Percentiles rank a stretch among this genome's conserved stretches.
Evolutionary conservation across 139 green algal genomes (phyloP).

Genomic region (Nannochloris sp.): DNA sequence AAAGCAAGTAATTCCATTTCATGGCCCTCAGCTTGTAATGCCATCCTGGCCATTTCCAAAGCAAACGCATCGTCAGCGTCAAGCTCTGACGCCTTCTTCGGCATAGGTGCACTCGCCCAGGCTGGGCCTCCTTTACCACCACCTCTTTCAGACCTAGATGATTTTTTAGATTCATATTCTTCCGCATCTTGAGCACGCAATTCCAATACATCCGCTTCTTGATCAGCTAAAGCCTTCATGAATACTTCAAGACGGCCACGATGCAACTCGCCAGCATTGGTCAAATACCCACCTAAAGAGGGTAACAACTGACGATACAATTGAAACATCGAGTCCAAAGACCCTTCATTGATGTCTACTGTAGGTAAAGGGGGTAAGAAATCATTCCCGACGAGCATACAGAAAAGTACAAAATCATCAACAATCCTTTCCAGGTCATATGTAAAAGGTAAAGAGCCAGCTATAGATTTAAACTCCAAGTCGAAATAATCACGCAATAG

Average conservation of each 20-base stretch:
- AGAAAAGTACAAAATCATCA: conserved; percentile 94
- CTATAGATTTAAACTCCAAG: conserved; percentile 51
- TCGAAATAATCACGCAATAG: conserved; percentile 87
- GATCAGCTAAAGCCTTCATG: conserved; percentile 43
- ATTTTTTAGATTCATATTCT: conserved; percentile 61
- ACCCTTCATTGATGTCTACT: conserved; percentile 79
- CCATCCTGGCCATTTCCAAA: conserved; percentile 14
- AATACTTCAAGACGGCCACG: conserved; percentile 58
- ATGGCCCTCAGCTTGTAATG: conserved; percentile 3
- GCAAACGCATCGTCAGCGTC: conserved; percentile 43
- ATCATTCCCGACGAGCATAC: conserved; percentile 94
- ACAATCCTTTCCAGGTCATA: conserved; percentile 79
- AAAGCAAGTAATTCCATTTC: conserved; percentile 34
- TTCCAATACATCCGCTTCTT: conserved; percentile 67
- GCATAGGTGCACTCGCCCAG: neutral
- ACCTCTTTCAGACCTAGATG: conserved; percentile 50
- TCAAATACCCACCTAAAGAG: conserved; percentile 77
- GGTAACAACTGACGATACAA: conserved; percentile 84
- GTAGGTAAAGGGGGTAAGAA: conserved; percentile 87
- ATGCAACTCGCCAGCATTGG: conserved; percentile 61
- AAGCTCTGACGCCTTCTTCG: conserved; percentile 23
- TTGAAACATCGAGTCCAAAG: conserved; percentile 80
- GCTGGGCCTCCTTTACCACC: conserved; percentile 10
- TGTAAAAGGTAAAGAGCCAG: conserved; percentile 23
- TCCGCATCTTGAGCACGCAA: conserved; percentile 74